These are phyloP conservation scores for Mycena epipterygia DNA, from an alignment of 768 basidiomycete species.

Conservation along the genomic window DNA sequence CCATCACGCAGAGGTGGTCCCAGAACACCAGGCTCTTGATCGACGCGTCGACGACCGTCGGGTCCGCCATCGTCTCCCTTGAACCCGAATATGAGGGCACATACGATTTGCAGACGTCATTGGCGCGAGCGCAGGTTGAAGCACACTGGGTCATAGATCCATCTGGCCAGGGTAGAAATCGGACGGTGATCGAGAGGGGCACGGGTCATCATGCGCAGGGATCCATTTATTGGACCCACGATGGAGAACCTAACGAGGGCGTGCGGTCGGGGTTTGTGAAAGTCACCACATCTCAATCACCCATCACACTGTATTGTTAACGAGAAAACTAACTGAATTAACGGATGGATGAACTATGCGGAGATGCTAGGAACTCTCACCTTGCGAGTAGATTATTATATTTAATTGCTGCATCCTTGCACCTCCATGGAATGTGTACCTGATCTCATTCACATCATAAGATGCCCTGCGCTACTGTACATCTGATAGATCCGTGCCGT, in stretches of 20 bases:
- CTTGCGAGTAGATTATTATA: too few species aligned
- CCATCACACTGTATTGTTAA: conserved; percentile 1
- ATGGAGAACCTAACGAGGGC: background rate
- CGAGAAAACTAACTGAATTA: too few species aligned
- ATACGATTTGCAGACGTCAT: conserved; percentile 26
- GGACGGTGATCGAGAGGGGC: conserved; percentile 1
- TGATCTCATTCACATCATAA: too few species aligned
- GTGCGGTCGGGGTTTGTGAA: conserved; percentile 5
- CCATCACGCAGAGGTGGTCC: background rate
- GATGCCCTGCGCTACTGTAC: too few species aligned
- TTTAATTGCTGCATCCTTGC: too few species aligned
- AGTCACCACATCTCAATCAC: conserved; percentile 1
- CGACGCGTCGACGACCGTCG: conserved; percentile 23
- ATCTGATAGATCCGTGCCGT: too few species aligned
- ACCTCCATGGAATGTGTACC: too few species aligned
- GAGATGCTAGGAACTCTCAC: too few species aligned
- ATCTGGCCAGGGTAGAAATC: background rate
- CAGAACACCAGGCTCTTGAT: conserved; percentile 12
- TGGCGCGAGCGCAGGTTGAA: background rate
- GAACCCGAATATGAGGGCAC: conserved; percentile 17
- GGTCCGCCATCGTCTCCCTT: background rate
- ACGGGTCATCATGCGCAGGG: conserved; percentile 4
- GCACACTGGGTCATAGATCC: background rate
- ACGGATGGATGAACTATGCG: too few species aligned
- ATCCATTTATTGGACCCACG: conserved; percentile 7